A percentile compares a stretch with the other conserved stretches of the same genome.
Conservation (phyloP, 2,329 filamentous ascomycete species). For the Botrytis medusae region DNA sequence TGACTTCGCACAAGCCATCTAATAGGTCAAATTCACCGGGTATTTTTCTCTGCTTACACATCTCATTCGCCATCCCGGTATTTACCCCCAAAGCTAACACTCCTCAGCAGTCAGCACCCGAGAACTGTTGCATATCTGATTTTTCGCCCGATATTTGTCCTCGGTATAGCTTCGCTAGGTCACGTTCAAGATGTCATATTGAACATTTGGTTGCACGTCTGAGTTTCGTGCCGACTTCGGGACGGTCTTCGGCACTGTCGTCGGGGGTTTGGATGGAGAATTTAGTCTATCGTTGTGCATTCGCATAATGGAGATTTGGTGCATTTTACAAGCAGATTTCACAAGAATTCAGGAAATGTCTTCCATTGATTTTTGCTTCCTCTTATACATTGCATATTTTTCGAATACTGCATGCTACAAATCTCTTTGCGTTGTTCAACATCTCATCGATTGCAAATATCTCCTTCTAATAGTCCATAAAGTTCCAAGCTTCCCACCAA, state of each 20-base stretch:
- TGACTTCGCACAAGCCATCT: background rate
- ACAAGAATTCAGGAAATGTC: background rate
- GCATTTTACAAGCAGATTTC: background rate
- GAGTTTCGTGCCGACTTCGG: conserved; percentile 1
- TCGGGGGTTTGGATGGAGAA: background rate
- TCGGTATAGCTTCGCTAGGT: background rate
- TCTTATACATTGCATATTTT: background rate
- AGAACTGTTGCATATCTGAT: background rate
- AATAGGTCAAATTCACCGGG: background rate
- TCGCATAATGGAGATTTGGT: background rate
- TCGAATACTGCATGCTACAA: background rate
- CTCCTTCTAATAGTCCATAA: background rate
- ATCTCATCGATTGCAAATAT: background rate
- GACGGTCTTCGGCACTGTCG: background rate
- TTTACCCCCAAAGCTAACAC: background rate
- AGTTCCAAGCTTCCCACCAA: background rate
- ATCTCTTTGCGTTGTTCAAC: background rate
- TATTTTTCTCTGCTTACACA: background rate
- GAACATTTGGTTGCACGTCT: background rate
- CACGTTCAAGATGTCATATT: background rate
- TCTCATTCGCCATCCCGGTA: background rate
- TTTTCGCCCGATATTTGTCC: background rate
- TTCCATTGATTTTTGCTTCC: background rate
- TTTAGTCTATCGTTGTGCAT: background rate
- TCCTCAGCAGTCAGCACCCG: background rate